Evolutionary conservation across 192 early-diverging fungal species (phyloP).

Genomic region (Backusella morwellensis): DNA sequence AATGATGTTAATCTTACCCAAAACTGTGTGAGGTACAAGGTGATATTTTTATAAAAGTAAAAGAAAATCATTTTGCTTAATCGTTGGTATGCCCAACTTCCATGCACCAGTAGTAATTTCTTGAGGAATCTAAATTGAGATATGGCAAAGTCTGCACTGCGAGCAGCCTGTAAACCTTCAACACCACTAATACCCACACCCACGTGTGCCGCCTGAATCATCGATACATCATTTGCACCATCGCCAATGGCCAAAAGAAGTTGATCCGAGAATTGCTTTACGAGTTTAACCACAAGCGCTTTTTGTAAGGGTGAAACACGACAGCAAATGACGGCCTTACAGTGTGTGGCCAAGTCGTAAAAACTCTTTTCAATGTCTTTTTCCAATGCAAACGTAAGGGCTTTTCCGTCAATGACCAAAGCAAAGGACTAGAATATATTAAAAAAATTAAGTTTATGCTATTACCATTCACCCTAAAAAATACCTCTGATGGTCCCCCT

Average conservation of each 20-base stretch:
- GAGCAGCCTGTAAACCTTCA: conserved; percentile 92
- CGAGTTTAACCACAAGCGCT: conserved; percentile 91
- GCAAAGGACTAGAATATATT: conserved; percentile 52
- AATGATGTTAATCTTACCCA: conserved; percentile 56
- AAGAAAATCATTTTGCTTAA: conserved; percentile 92
- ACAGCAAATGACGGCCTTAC: conserved; percentile 94
- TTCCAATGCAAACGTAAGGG: conserved; percentile 87
- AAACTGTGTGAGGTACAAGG: conserved; percentile 92
- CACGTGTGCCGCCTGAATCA: conserved; percentile 97
- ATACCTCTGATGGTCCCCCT: background rate
- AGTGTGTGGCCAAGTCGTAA: conserved; percentile 84
- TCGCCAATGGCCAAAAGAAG: conserved; percentile 94
- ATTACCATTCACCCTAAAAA: background rate
- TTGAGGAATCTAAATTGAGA: conserved; percentile 92
- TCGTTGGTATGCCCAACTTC: conserved; percentile 89
- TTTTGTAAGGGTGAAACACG: conserved; percentile 96
- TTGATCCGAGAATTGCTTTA: conserved; percentile 81
- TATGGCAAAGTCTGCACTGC: conserved; percentile 95
- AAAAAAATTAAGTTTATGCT: too few species aligned
- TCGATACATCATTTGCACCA: conserved; percentile 95
- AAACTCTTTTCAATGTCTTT: conserved; percentile 72
- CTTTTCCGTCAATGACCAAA: conserved; percentile 89
- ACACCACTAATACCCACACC: conserved; percentile 93
- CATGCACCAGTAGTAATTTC: conserved; percentile 91
- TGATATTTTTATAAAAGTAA: conserved; percentile 97